Conservation (phyloP, 2,329 filamentous ascomycete species). For the Fusarium oxysporum region DNA sequence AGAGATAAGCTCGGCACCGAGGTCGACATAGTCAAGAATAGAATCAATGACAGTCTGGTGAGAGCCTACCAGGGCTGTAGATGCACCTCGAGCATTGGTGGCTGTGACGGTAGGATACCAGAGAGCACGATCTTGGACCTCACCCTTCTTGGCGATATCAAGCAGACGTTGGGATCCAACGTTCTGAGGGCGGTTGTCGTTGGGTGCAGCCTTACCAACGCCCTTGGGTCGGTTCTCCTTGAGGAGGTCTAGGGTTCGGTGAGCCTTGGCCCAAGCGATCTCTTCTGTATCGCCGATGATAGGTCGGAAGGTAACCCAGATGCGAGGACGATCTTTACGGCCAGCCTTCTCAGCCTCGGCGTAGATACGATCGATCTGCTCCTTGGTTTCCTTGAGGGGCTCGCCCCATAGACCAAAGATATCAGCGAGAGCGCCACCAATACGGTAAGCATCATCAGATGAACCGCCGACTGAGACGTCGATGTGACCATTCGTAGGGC, state of each 20-base stretch:
- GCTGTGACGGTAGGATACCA: conserved; percentile 73
- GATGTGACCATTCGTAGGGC: conserved; percentile 64
- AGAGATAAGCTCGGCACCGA: conserved; percentile 68
- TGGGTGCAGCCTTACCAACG: conserved; percentile 42
- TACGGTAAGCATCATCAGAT: conserved; percentile 68
- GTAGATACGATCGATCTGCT: conserved; percentile 71
- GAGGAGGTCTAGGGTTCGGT: conserved; percentile 65
- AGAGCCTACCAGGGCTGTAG: conserved; percentile 68
- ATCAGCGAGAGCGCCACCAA: conserved; percentile 68
- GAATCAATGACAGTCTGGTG: conserved; percentile 64
- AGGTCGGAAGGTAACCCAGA: conserved; percentile 74
- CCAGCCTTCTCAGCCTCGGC: conserved; percentile 69
- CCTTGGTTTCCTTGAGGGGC: conserved; percentile 71
- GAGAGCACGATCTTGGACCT: conserved; percentile 70
- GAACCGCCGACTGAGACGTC: conserved; percentile 70
- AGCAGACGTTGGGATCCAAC: conserved; percentile 69
- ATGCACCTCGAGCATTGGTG: conserved; percentile 69
- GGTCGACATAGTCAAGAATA: conserved; percentile 67
- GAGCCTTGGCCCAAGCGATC: conserved; percentile 70
- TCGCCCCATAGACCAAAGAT: conserved; percentile 75
- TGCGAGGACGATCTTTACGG: conserved; percentile 64
- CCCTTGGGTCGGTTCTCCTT: conserved; percentile 56
- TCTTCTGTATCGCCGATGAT: conserved; percentile 72
- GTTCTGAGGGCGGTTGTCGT: conserved; percentile 60
- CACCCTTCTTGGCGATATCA: conserved; percentile 66